Conservation (phyloP, 257 asterid genomes). For the Capsicum chinense region DNA sequence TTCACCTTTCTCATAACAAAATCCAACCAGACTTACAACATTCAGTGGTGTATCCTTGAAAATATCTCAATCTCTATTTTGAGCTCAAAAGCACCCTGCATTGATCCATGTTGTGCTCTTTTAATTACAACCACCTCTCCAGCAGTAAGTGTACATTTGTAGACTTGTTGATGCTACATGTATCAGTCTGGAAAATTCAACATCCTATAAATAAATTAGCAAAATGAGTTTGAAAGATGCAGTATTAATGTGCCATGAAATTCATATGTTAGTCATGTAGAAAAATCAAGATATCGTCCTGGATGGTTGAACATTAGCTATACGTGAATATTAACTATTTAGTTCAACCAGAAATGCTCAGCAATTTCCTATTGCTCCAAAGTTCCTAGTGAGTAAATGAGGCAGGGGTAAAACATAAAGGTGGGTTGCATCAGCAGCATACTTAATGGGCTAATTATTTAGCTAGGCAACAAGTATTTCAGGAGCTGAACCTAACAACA, state of each 20-base stretch:
- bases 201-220: conserved; percentile 9
- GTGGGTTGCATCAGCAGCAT: background rate
- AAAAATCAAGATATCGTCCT: background rate
- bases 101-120: conserved; percentile 89
- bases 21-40: conserved; percentile 87
- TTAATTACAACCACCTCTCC: conserved; percentile 79
- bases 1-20: conserved; percentile 92
- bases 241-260: background rate
- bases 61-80: conserved; percentile 90
- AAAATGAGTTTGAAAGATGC: background rate
- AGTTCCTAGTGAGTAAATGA: background rate
- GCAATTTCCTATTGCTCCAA: background rate
- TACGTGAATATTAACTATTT: background rate
- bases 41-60: conserved; percentile 90
- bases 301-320: background rate
- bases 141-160: conserved; percentile 59
- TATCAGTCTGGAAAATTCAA: conserved; percentile 27
- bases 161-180: conserved; percentile 55
- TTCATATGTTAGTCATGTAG: conserved; percentile 9
- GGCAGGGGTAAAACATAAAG: background rate
- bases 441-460: background rate
- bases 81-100: conserved; percentile 87
- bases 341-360: conserved; percentile 7
- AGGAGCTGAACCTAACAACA: conserved; percentile 5
- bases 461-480: background rate